Conservation (phyloP, 345 rosid species). For the Bruguiera sexangula region DNA sequence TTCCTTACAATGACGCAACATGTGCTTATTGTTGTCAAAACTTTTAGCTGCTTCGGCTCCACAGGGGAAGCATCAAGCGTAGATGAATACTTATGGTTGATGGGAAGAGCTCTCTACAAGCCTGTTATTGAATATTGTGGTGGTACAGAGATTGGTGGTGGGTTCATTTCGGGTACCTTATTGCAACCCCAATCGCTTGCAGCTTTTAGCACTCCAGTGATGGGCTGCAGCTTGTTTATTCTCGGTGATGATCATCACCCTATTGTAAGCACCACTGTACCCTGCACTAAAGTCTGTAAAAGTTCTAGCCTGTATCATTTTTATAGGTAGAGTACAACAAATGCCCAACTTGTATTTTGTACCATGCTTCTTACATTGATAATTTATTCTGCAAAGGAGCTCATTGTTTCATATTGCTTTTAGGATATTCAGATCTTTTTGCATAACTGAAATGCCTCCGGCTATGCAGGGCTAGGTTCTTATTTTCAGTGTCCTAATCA, state of each 20-base stretch:
- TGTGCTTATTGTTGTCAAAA: slow-evolving; percentile 25
- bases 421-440: too few species aligned
- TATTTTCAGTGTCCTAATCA: not conserved
- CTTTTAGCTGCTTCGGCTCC: slow-evolving; percentile 78
- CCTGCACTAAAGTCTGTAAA: slow-evolving; percentile 1
- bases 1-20: slow-evolving; percentile 13
- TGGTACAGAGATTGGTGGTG: slow-evolving; percentile 95
- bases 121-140: slow-evolving; percentile 97
- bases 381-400: not conserved
- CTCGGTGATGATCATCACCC: slow-evolving; percentile 67
- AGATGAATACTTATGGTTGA: slow-evolving; percentile 92
- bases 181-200: slow-evolving; percentile 84
- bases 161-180: slow-evolving; percentile 75
- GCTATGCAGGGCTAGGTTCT: not conserved
- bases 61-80: slow-evolving; percentile 98
- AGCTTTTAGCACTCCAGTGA: slow-evolving; percentile 88
- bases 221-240: slow-evolving; percentile 89
- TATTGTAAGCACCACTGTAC: slow-evolving; percentile 50
- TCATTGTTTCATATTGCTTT: not conserved
- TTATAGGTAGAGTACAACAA: too few species aligned
- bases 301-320: not conserved
- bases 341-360: too few species aligned
- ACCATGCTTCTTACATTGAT: too few species aligned
- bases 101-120: slow-evolving; percentile 87
- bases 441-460: not conserved